A percentile compares a stretch with the other conserved stretches of the same genome.
Evolutionary conservation across 1,284 basidiomycete genomes (phyloP).

Genomic region (Malassezia psittaci): DNA sequence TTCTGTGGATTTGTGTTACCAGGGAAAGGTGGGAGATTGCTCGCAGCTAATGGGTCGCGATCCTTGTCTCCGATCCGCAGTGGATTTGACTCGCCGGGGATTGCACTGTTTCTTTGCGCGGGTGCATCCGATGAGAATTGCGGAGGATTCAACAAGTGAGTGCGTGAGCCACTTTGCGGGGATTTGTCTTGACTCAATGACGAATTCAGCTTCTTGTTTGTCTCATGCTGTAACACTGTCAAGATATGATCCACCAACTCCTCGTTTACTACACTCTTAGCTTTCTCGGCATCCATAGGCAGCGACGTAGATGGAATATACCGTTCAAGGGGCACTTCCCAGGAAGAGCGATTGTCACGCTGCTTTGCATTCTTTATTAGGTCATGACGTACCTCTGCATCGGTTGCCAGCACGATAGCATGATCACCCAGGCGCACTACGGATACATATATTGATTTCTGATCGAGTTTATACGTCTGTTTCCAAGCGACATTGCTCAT

Average conservation of each 20-base stretch:
- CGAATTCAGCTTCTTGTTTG: neutral
- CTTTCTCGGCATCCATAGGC: neutral
- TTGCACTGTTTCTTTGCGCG: neutral
- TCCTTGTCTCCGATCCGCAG: conserved; percentile 11
- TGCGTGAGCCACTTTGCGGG: neutral
- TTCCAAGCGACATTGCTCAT: neutral
- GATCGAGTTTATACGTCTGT: neutral
- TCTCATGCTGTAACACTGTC: neutral
- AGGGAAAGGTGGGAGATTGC: neutral
- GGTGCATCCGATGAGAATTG: neutral
- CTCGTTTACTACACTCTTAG: neutral
- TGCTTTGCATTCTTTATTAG: neutral
- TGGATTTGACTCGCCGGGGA: neutral
- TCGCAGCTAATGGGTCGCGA: conserved; percentile 14
- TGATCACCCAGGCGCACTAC: conserved; percentile 1
- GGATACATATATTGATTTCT: neutral
- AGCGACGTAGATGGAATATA: neutral
- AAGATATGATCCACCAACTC: neutral
- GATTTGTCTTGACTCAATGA: neutral
- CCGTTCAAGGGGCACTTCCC: neutral
- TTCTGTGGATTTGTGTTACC: neutral
- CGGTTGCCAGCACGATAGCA: conserved; percentile 1
- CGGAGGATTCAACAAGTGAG: neutral
- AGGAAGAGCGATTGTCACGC: neutral
- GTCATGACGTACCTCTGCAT: neutral